Conservation (phyloP, 2,329 filamentous ascomycete species). For the Myriangium duriaei region DNA sequence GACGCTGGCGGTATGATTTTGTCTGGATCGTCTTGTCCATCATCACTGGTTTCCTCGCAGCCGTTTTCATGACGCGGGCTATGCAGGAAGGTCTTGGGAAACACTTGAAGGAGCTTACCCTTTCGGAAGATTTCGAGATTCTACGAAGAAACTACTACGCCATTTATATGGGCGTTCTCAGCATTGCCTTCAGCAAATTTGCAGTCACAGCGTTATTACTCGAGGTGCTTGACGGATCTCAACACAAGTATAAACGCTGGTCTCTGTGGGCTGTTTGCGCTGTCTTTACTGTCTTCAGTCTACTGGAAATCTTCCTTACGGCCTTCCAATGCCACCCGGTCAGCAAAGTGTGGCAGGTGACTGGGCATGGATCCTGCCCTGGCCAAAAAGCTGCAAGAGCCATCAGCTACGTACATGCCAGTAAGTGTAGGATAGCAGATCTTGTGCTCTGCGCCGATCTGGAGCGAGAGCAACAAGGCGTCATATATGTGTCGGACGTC, state of each 20-base stretch:
- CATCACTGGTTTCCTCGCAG: neutral
- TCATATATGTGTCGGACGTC: no score
- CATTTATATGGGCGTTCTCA: neutral
- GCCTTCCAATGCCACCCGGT: constrained; percentile 3
- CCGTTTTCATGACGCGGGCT: neutral
- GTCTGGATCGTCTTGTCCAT: constrained; percentile 5
- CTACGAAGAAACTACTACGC: neutral
- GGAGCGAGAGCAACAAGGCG: no score
- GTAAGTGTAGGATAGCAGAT: no score
- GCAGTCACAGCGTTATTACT: constrained; percentile 5
- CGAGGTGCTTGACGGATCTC: constrained; percentile 1
- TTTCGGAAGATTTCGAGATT: neutral
- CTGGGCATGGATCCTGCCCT: neutral
- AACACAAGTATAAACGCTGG: neutral
- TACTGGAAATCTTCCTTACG: constrained; percentile 7
- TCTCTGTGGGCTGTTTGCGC: constrained; percentile 1
- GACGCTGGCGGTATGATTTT: constrained; percentile 5
- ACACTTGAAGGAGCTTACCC: neutral
- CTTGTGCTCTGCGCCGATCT: no score
- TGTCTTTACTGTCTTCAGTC: constrained; percentile 1
- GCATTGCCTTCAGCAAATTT: constrained; percentile 5
- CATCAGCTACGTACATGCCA: constrained; percentile 6
- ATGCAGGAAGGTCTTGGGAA: constrained; percentile 6
- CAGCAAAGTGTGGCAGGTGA: constrained; percentile 2
- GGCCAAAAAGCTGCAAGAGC: neutral